These are phyloP conservation scores for Picochlorum sp. DNA, from an alignment of 139 green algal genomes.

Conservation along the genomic window DNA sequence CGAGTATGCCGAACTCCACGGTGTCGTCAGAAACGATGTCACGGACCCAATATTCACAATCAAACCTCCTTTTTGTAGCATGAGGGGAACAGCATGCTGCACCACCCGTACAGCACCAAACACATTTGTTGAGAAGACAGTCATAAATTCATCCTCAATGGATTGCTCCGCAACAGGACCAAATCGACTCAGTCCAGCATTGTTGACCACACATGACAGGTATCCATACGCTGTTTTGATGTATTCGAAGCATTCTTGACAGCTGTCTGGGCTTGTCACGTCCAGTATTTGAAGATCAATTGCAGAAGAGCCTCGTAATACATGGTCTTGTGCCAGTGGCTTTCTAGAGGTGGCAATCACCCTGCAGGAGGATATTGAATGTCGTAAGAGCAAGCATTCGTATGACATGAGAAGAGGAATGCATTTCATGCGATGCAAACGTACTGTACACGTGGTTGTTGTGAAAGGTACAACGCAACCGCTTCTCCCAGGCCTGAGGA, in stretches of 20 bases:
- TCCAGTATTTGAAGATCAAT: slow-evolving; percentile 18
- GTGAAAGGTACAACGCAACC: slow-evolving; percentile 14
- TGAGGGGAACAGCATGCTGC: slow-evolving; percentile 33
- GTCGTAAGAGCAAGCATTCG: neutral
- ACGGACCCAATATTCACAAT: slow-evolving; percentile 39
- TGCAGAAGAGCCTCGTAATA: slow-evolving; percentile 20
- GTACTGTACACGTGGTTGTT: too few species aligned
- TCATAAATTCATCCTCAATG: slow-evolving; percentile 20
- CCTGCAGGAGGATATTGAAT: slow-evolving; percentile 12
- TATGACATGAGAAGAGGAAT: too few species aligned
- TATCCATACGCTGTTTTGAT: slow-evolving; percentile 20
- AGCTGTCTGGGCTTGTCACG: slow-evolving; percentile 26
- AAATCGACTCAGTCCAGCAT: slow-evolving; percentile 28
- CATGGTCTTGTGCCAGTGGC: slow-evolving; percentile 6
- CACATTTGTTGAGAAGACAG: slow-evolving; percentile 32
- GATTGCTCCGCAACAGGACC: slow-evolving; percentile 38
- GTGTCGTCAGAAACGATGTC: slow-evolving; percentile 16
- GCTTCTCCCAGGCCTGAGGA: slow-evolving; percentile 40
- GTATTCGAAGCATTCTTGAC: slow-evolving; percentile 15
- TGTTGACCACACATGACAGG: slow-evolving; percentile 36
- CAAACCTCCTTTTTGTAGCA: slow-evolving; percentile 26
- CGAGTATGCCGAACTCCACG: slow-evolving; percentile 34
- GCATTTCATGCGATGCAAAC: too few species aligned
- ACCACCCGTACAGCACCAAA: slow-evolving; percentile 24
- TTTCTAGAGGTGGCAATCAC: slow-evolving; percentile 30